These are phyloP conservation scores for Hypoxylon trugodes DNA, from an alignment of 495 filamentous ascomycete species.

Conservation along the genomic window DNA sequence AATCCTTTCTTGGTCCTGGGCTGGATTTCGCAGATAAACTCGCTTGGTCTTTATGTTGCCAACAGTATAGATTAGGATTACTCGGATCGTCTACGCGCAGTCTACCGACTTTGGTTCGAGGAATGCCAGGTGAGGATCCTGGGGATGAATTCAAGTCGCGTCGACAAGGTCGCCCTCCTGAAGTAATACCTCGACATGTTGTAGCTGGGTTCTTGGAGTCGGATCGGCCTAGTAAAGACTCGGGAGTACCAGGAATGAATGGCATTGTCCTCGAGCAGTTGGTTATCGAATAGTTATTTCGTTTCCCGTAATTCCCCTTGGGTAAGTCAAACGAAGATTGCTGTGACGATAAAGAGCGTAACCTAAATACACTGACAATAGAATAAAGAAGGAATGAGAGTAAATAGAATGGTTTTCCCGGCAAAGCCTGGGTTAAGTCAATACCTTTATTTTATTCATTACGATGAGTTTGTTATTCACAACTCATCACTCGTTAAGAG, in stretches of 20 bases:
- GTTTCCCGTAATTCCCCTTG: too few relatives aligned
- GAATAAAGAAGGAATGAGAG: not conserved
- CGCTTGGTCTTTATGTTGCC: constrained; percentile 94
- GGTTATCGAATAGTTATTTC: not conserved
- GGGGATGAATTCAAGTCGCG: constrained; percentile 63
- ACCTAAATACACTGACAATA: not conserved
- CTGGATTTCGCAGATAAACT: constrained; percentile 51
- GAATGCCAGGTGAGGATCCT: constrained; percentile 39
- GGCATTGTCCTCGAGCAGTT: constrained; percentile 63
- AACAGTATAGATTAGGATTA: constrained; percentile 73
- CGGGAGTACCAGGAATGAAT: constrained; percentile 83
- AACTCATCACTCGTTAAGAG: too few relatives aligned
- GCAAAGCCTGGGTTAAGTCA: not conserved
- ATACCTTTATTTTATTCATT: constrained; percentile 15
- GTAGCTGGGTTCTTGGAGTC: constrained; percentile 85
- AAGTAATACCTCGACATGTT: constrained; percentile 88
- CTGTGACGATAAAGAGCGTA: constrained; percentile 6
- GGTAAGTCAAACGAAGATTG: constrained; percentile 8
- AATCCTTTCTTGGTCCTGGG: constrained; percentile 46
- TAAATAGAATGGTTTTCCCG: not conserved
- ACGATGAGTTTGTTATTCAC: not conserved
- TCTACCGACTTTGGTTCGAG: constrained; percentile 49
- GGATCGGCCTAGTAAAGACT: constrained; percentile 75
- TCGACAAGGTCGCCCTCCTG: constrained; percentile 79
- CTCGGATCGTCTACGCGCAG: constrained; percentile 59